These are phyloP conservation scores for Saturnispora sekii DNA, from an alignment of 805 yeast species.

Conservation along the genomic window DNA sequence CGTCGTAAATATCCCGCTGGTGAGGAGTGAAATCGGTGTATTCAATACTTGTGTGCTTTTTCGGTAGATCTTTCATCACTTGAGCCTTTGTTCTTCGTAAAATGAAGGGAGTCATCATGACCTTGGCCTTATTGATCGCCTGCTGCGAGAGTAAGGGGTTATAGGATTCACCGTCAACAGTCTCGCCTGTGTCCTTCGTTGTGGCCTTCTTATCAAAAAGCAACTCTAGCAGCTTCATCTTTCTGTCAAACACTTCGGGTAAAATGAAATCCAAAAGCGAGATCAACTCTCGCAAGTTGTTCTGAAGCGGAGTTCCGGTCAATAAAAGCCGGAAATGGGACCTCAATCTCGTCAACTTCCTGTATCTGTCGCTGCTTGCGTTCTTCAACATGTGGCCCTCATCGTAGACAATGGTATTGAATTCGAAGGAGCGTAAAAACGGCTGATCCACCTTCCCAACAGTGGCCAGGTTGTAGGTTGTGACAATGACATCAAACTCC, in stretches of 20 bases:
- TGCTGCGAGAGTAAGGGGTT: conserved; percentile 83
- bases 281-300: conserved; percentile 81
- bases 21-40: conserved; percentile 52
- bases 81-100: conserved; percentile 86
- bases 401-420: conserved; percentile 87
- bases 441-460: conserved; percentile 76
- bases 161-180: conserved; percentile 36
- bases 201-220: conserved; percentile 83
- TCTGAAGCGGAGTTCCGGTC: conserved; percentile 97
- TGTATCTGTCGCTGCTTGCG: conserved; percentile 77
- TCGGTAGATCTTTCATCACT: conserved; percentile 82
- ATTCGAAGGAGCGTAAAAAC: conserved; percentile 63
- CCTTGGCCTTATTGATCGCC: conserved; percentile 86
- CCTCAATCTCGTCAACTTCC: conserved; percentile 70
- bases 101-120: conserved; percentile 98
- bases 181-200: conserved; percentile 37
- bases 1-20: conserved; percentile 53
- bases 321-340: conserved; percentile 79
- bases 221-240: conserved; percentile 70
- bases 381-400: conserved; percentile 97
- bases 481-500: conserved; percentile 78
- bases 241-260: conserved; percentile 72
- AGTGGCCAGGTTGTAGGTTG: conserved; percentile 87
- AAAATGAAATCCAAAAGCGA: conserved; percentile 85
- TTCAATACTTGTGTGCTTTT: conserved; percentile 54